Evolutionary conservation across 331 rosid genomes (phyloP).

Genomic region (Spiraea crenata): DNA sequence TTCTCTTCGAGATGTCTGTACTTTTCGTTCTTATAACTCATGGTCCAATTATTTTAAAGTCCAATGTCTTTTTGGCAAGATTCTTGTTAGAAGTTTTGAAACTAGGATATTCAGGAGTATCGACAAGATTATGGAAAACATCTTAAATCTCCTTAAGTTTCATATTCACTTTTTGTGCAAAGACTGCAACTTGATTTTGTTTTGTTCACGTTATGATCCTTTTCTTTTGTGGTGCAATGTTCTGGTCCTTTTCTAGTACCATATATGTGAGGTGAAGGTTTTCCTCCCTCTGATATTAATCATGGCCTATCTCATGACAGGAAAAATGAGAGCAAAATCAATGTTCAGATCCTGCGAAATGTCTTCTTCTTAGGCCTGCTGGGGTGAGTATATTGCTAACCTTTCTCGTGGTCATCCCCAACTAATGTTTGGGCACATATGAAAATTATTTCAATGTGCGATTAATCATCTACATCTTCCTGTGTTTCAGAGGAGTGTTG

Average conservation of each 20-base stretch:
- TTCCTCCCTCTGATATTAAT: neutral
- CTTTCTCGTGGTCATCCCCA: neutral
- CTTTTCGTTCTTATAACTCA: neutral
- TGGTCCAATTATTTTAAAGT: neutral
- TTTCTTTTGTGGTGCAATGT: too few species aligned
- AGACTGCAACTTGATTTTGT: too few species aligned
- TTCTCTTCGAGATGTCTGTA: slow-evolving; percentile 19
- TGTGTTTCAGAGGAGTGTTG: slow-evolving; percentile 15
- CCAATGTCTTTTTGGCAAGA: neutral
- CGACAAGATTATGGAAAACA: neutral
- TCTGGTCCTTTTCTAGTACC: too few species aligned
- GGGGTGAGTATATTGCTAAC: slow-evolving; percentile 9
- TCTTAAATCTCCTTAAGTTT: neutral
- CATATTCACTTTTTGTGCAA: too few species aligned
- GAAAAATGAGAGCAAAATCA: slow-evolving; percentile 22
- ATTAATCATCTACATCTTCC: neutral
- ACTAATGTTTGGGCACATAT: neutral
- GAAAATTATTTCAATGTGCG: neutral
- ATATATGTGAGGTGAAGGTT: too few species aligned
- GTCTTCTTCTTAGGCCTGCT: slow-evolving; percentile 24
- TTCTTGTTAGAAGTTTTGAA: neutral
- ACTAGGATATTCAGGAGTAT: neutral
- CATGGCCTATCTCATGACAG: slow-evolving; percentile 7
- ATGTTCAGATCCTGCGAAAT: slow-evolving; percentile 8
- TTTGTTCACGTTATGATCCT: too few species aligned